Base-by-base conservation (phyloP, 129 eudicot species). In the Rutidosis leptorrhynchoides region DNA sequence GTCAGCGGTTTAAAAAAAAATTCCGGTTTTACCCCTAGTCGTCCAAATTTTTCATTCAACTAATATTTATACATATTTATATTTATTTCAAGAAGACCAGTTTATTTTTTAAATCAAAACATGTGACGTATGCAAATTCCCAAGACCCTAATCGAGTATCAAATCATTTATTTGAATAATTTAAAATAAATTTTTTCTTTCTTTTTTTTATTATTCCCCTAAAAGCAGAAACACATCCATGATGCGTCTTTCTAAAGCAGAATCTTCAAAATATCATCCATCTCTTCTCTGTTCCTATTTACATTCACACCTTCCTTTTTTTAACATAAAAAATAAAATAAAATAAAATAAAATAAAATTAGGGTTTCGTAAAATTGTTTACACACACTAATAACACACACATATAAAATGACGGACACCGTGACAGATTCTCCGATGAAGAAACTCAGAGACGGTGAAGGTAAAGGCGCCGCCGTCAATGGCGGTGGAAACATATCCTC, bases 401-500 rank as follows among this genome's bases (percentile, higher is more conserved):
- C 5, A 12, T 5, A 14, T 1, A 32, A 29, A 26, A 78, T 78
- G 83, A 57, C 76, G 22, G 80, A 78, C 19, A 72, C 67, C 65
- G 60, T 54, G 21, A 40, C 68, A 16, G 86, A 81, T 75, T 78
- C 73, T 60, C 83, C 84, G 16, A 67, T 71, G 27, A 82, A 82
- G 54, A 85, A 81, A 42, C 81, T 68, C 21, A 64, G 79, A 54
- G 87, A 77, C 23, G 83, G 79, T 1, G 82, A 70, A 28, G 83
- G 65, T 15, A 60, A 64, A 33, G 68, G 74, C 16, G 66, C 67
- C 59, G 68, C 42, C 49, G 66, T 15, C 65, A 65, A 68, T 19
- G 79, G 75, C 79, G 46, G 75, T 67, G 66, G 80, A 52, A 37
- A 33, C 49, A 67, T 94, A 28, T 81, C 97, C 2, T 68, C 99